phyloP scores from a whole-genome alignment of 2,329 filamentous ascomycete genomes.

The Alternaria sp. region DNA sequence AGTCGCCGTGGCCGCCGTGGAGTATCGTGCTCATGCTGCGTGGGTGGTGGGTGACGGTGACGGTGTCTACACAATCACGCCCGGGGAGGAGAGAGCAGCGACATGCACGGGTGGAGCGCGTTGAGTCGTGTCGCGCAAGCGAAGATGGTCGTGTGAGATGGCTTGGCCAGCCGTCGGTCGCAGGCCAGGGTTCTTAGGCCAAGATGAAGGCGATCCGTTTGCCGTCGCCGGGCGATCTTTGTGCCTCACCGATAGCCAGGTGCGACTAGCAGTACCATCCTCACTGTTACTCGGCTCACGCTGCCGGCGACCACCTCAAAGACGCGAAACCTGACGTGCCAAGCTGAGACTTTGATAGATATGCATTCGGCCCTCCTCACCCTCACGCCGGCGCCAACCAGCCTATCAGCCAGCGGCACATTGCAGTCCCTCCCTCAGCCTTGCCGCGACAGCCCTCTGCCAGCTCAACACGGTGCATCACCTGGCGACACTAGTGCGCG shows the following conservation, averaged over 20 bases:
- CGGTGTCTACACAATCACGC: conserved; percentile 29
- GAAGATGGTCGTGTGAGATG: conserved; percentile 33
- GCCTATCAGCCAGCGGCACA: conserved; percentile 28
- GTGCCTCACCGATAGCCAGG: neutral
- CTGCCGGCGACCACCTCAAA: neutral
- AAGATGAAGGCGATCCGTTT: conserved; percentile 16
- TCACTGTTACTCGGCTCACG: neutral
- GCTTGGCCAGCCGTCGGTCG: conserved; percentile 10
- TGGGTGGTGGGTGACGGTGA: conserved; percentile 23
- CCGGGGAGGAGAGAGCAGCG: conserved; percentile 29
- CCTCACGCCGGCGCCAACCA: conserved; percentile 4
- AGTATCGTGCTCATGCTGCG: conserved; percentile 38
- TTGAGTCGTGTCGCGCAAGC: conserved; percentile 27
- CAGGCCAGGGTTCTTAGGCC: conserved; percentile 14
- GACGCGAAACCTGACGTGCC: conserved; percentile 5
- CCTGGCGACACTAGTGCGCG: neutral
- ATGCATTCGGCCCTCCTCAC: conserved; percentile 14
- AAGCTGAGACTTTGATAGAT: conserved; percentile 7
- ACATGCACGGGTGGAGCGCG: conserved; percentile 39
- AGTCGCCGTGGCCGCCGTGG: conserved; percentile 20
- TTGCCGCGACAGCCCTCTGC: conserved; percentile 10
- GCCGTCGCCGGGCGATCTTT: conserved; percentile 12
- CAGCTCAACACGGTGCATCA: conserved; percentile 11
- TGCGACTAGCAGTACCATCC: neutral
- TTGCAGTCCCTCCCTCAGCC: conserved; percentile 15